Conservation (phyloP, 2,329 filamentous ascomycete genomes). For the Fusarium sp. region DNA sequence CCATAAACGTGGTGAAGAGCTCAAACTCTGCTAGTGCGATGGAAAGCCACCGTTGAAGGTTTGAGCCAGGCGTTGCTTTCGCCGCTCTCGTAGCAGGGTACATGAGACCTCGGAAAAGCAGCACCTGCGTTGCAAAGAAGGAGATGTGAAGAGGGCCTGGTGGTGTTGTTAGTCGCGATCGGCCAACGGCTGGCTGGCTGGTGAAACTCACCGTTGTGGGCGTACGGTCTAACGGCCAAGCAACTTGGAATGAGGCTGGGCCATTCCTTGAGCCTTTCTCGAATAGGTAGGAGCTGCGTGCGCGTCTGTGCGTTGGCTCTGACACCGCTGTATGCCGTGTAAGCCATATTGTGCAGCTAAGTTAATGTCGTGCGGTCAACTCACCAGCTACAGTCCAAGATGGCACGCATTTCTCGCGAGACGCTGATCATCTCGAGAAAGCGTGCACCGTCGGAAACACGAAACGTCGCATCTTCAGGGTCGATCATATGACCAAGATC, state of each 20-base stretch:
- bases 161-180: conserved; percentile 15
- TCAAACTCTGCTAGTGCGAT: conserved; percentile 52
- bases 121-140: conserved; percentile 55
- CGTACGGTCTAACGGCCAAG: conserved; percentile 27
- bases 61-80: conserved; percentile 52
- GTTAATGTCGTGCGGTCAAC: conserved; percentile 11
- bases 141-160: conserved; percentile 55
- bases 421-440: conserved; percentile 53
- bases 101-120: conserved; percentile 59
- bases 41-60: conserved; percentile 51
- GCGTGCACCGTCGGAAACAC: conserved; percentile 51
- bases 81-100: conserved; percentile 56
- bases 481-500: conserved; percentile 52
- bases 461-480: conserved; percentile 46
- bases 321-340: conserved; percentile 15
- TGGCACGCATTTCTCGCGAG: conserved; percentile 46
- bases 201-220: conserved; percentile 33
- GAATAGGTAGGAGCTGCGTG: conserved; percentile 42
- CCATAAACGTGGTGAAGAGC: conserved; percentile 54
- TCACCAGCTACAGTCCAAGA: conserved; percentile 52
- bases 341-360: conserved; percentile 1
- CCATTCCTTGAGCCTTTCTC: conserved; percentile 51
- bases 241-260: conserved; percentile 52
- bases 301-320: conserved; percentile 31
- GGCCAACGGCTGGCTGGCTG: background rate